Evolutionary conservation across 345 rosid genomes (phyloP).

Genomic region (Populus nigra): DNA sequence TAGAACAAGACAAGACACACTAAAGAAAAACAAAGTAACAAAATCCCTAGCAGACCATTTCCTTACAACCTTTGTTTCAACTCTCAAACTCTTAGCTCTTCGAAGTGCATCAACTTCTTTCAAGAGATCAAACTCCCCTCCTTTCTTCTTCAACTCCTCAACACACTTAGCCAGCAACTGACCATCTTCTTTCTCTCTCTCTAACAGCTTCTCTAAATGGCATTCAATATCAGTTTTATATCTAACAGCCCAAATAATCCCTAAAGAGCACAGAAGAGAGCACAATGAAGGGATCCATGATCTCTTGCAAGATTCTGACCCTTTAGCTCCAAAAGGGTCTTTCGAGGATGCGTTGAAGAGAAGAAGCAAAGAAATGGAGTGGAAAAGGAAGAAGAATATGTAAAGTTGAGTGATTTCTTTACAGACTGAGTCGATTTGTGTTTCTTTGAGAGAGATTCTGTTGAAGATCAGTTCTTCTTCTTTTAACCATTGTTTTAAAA

Average conservation of each 20-base stretch:
- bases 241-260: slow-evolving; percentile 77
- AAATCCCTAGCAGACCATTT: slow-evolving; percentile 87
- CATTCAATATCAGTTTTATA: slow-evolving; percentile 75
- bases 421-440: slow-evolving; percentile 70
- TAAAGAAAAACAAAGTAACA: slow-evolving; percentile 71
- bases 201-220: slow-evolving; percentile 72
- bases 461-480: slow-evolving; percentile 83
- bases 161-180: slow-evolving; percentile 73
- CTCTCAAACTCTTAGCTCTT: slow-evolving; percentile 90
- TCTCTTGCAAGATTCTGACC: slow-evolving; percentile 37
- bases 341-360: slow-evolving; percentile 67
- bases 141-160: slow-evolving; percentile 90
- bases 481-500: slow-evolving; percentile 90
- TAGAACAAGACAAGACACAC: slow-evolving; percentile 68
- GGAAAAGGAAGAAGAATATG: slow-evolving; percentile 88
- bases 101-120: slow-evolving; percentile 91
- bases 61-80: slow-evolving; percentile 57
- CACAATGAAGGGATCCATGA: slow-evolving; percentile 87
- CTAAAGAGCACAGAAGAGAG: slow-evolving; percentile 64
- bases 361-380: slow-evolving; percentile 66
- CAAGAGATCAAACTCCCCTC: slow-evolving; percentile 80
- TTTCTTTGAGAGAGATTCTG: slow-evolving; percentile 70
- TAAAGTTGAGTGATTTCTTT: slow-evolving; percentile 74
- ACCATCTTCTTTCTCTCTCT: slow-evolving; percentile 88
- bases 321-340: background rate